phyloP scores from a whole-genome alignment of 257 asterid genomes.

The Misopates orontium region DNA sequence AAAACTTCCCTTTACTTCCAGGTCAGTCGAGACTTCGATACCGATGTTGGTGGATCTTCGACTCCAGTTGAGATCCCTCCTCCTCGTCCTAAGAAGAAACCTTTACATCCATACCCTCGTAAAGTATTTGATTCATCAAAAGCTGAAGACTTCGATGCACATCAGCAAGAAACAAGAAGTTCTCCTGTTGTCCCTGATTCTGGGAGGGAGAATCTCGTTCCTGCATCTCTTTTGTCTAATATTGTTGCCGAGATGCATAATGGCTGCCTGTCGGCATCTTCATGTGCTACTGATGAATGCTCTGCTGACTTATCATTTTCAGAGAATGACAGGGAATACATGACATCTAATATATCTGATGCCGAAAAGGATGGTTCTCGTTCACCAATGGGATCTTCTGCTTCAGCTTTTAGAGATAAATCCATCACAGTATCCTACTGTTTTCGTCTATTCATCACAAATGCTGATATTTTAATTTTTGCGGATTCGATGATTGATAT shows the following conservation, averaged over 20 bases:
- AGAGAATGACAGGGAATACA: slow-evolving; percentile 32
- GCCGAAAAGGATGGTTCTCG: slow-evolving; percentile 25
- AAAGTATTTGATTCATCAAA: slow-evolving; percentile 40
- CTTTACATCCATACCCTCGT: slow-evolving; percentile 84
- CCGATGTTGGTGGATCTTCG: slow-evolving; percentile 47
- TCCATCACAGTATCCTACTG: slow-evolving; percentile 32
- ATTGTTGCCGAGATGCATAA: slow-evolving; percentile 24
- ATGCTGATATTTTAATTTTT: background rate
- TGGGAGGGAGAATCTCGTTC: slow-evolving; percentile 57
- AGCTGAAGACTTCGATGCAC: slow-evolving; percentile 23
- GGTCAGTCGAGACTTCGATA: slow-evolving; percentile 61
- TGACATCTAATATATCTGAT: slow-evolving; percentile 26
- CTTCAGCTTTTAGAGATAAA: slow-evolving; percentile 4
- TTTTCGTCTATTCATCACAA: background rate
- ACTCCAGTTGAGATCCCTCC: slow-evolving; percentile 77
- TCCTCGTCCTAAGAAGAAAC: slow-evolving; percentile 95
- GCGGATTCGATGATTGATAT: background rate
- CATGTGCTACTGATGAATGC: slow-evolving; percentile 35
- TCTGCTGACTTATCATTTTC: slow-evolving; percentile 25
- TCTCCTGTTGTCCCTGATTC: slow-evolving; percentile 26
- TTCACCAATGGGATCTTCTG: slow-evolving; percentile 24
- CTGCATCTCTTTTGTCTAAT: slow-evolving; percentile 30
- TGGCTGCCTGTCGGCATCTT: slow-evolving; percentile 33
- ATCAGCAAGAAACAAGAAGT: slow-evolving; percentile 36
- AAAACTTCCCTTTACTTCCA: slow-evolving; percentile 12